A percentile compares a stretch with the other conserved stretches of the same genome.
Evolutionary conservation across 2,329 filamentous ascomycete species (phyloP).

Genomic region (Pseudogymnoascus pannorum): DNA sequence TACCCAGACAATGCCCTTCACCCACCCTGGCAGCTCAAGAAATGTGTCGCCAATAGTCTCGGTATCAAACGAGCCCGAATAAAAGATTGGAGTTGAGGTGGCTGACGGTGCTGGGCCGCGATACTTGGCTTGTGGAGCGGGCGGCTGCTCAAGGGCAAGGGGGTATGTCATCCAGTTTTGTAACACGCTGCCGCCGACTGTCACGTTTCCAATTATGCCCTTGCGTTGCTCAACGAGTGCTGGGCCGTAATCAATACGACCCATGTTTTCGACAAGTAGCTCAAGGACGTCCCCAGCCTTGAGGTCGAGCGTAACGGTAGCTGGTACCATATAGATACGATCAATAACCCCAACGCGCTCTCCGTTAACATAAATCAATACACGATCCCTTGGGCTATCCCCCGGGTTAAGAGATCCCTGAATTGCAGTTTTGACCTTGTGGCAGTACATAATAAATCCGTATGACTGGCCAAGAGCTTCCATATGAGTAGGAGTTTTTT

Average conservation of each 20-base stretch:
- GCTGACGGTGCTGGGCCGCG: neutral
- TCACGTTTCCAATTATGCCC: conserved; percentile 39
- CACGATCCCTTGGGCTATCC: conserved; percentile 38
- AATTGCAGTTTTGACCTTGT: conserved; percentile 23
- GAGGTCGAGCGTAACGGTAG: conserved; percentile 33
- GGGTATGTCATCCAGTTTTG: conserved; percentile 35
- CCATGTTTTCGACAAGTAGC: conserved; percentile 44
- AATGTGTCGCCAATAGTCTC: conserved; percentile 31
- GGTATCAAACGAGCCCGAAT: conserved; percentile 28
- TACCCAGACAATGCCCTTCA: conserved; percentile 41
- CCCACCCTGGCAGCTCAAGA: conserved; percentile 33
- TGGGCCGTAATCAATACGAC: conserved; percentile 40
- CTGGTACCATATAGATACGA: conserved; percentile 35
- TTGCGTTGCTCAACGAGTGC: conserved; percentile 38
- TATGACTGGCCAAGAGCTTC: conserved; percentile 38
- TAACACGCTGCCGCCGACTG: conserved; percentile 30
- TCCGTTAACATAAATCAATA: conserved; percentile 42
- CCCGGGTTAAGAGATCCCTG: conserved; percentile 34
- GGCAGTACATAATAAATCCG: conserved; percentile 39
- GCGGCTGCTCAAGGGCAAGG: conserved; percentile 29
- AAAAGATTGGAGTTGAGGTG: conserved; percentile 20
- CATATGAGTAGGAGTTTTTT: conserved; percentile 35
- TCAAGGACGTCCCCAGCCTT: conserved; percentile 34
- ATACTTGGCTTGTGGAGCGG: conserved; percentile 9
- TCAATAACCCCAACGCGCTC: conserved; percentile 38